Conservation (phyloP, 2,329 filamentous ascomycete genomes). For the Fusarium scirpi region DNA sequence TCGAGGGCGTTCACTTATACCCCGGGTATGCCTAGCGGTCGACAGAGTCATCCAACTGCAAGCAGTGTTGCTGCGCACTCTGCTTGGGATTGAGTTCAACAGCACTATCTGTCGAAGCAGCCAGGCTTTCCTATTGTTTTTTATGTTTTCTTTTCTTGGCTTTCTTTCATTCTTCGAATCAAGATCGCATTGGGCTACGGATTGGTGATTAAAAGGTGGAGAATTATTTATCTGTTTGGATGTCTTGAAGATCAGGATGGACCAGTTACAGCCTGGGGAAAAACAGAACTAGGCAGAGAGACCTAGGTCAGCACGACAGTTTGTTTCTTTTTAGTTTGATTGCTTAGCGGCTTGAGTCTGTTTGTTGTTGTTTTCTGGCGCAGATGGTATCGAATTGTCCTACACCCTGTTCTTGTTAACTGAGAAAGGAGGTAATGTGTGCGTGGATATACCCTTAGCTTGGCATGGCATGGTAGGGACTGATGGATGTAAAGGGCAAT, state of each 20-base stretch:
- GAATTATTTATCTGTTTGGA: background rate
- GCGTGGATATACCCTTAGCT: constrained; percentile 19
- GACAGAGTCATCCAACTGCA: constrained; percentile 14
- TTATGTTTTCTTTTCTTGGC: background rate
- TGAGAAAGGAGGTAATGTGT: constrained; percentile 24
- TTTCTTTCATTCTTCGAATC: background rate
- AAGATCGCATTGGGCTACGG: background rate
- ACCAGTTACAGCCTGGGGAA: constrained; percentile 36
- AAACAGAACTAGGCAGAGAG: constrained; percentile 35
- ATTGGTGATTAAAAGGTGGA: background rate
- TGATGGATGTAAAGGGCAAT: constrained; percentile 8
- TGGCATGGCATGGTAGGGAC: background rate
- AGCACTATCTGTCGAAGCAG: background rate
- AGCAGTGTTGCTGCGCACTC: constrained; percentile 31
- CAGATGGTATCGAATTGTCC: constrained; percentile 3
- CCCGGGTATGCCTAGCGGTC: constrained; percentile 6
- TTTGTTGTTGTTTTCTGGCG: constrained; percentile 15
- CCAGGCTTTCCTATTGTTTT: background rate
- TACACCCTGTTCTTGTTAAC: constrained; percentile 31
- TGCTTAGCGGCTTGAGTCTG: background rate
- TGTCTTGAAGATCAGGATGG: background rate
- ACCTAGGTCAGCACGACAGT: constrained; percentile 22
- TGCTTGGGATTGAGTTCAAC: constrained; percentile 11
- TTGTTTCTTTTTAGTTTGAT: background rate
- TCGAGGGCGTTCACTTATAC: constrained; percentile 49